phyloP scores from a whole-genome alignment of 2,329 filamentous ascomycete genomes.

The Phyllachora maydis region DNA sequence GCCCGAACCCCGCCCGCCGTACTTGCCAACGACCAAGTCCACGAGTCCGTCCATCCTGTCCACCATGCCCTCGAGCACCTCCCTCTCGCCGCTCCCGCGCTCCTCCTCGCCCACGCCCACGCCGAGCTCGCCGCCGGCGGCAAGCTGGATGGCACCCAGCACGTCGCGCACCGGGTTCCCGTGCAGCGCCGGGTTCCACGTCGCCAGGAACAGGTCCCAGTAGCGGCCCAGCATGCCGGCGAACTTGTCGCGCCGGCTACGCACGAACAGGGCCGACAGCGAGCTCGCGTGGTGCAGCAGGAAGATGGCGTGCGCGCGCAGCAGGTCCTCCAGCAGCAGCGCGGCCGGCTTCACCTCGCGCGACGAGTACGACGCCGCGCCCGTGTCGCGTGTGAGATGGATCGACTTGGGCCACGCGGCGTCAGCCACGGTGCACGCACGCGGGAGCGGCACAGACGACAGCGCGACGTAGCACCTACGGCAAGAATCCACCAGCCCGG shows the following conservation, averaged over 20 bases:
- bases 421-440: too few relatives aligned
- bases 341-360: slow-evolving; percentile 72
- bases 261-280: slow-evolving; percentile 47
- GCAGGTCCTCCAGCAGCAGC: slow-evolving; percentile 59
- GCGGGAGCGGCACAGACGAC: background rate
- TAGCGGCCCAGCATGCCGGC: slow-evolving; percentile 54
- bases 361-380: too few relatives aligned
- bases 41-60: slow-evolving; percentile 63
- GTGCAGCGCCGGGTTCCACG: slow-evolving; percentile 80
- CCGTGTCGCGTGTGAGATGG: slow-evolving; percentile 61
- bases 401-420: slow-evolving; percentile 35
- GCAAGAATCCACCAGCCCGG: slow-evolving; percentile 89
- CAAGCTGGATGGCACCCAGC: slow-evolving; percentile 70
- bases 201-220: slow-evolving; percentile 50
- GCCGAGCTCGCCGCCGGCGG: slow-evolving; percentile 76
- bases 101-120: slow-evolving; percentile 93
- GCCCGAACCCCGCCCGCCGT: slow-evolving; percentile 31
- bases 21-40: slow-evolving; percentile 74
- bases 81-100: slow-evolving; percentile 78
- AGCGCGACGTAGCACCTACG: slow-evolving; percentile 26
- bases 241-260: slow-evolving; percentile 46
- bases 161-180: slow-evolving; percentile 70
- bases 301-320: slow-evolving; percentile 68
- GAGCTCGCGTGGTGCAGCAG: slow-evolving; percentile 70
- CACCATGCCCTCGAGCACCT: slow-evolving; percentile 79